Conservation (phyloP, 2,329 filamentous ascomycete genomes). For the Aspergillus fumigatiaffinis region DNA sequence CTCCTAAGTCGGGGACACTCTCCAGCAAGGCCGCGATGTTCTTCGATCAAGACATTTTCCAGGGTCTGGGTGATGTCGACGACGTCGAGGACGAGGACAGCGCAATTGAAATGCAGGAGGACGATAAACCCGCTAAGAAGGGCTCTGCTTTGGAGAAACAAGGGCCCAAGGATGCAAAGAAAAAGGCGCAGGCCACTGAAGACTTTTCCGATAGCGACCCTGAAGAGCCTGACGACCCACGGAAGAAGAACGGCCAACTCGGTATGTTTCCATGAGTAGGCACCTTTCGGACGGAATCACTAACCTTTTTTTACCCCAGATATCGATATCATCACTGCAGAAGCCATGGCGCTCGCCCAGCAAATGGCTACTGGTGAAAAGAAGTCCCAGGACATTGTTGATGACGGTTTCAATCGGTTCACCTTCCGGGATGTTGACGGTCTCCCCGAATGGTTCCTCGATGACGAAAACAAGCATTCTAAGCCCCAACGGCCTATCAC, state of each 20-base stretch:
- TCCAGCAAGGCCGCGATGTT: slow-evolving; percentile 83
- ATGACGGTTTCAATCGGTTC: slow-evolving; percentile 91
- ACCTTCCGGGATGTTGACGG: slow-evolving; percentile 88
- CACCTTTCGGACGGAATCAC: slow-evolving; percentile 12
- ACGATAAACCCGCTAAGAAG: slow-evolving; percentile 19
- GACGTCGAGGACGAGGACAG: slow-evolving; percentile 51
- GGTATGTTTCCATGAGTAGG: slow-evolving; percentile 30
- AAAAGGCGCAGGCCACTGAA: slow-evolving; percentile 23
- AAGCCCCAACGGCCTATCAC: slow-evolving; percentile 83
- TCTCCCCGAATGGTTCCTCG: slow-evolving; percentile 95
- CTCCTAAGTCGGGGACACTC: slow-evolving; percentile 50
- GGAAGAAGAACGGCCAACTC: slow-evolving; percentile 41
- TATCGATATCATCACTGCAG: slow-evolving; percentile 98
- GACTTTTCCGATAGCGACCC: slow-evolving; percentile 35
- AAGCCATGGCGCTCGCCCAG: slow-evolving; percentile 97
- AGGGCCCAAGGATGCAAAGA: slow-evolving; percentile 21
- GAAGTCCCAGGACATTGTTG: slow-evolving; percentile 72
- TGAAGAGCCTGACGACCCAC: slow-evolving; percentile 35
- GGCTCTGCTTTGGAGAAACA: slow-evolving; percentile 18
- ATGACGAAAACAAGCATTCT: slow-evolving; percentile 83
- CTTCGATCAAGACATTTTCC: slow-evolving; percentile 93
- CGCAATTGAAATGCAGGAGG: slow-evolving; percentile 33
- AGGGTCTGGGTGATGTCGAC: slow-evolving; percentile 67
- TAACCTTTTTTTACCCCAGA: slow-evolving; percentile 48
- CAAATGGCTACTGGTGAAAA: slow-evolving; percentile 83